Conservation (phyloP, 345 rosid genomes). For the Abelmoschus esculentus region DNA sequence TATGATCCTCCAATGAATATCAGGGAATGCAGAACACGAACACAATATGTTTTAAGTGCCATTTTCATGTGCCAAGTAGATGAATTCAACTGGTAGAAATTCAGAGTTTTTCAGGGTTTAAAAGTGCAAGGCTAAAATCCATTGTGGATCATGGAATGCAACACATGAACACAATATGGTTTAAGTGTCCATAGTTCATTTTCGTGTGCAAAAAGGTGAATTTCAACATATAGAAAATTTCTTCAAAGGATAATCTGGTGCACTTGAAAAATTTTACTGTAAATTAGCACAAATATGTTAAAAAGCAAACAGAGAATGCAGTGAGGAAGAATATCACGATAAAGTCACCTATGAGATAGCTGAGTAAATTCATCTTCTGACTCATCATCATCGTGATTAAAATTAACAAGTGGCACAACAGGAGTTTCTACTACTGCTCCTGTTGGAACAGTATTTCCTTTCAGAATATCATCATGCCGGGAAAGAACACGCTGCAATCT, state of each 20-base stretch:
- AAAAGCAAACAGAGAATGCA: neutral
- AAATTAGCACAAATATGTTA: neutral
- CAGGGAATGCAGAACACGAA: neutral
- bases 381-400: constrained; percentile 69
- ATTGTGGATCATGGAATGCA: neutral
- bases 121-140: neutral
- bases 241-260: neutral
- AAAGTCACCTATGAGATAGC: constrained; percentile 60
- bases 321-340: neutral
- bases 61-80: neutral
- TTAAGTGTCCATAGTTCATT: neutral
- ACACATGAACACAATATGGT: neutral
- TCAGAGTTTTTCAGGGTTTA: neutral
- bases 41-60: neutral
- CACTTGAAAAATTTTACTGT: neutral
- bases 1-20: neutral
- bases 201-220: neutral
- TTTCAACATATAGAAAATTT: neutral
- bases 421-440: constrained; percentile 31
- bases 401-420: constrained; percentile 44
- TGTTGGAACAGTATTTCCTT: constrained; percentile 38
- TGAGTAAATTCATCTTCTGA: constrained; percentile 84
- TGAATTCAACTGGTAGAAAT: neutral
- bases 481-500: constrained; percentile 72
- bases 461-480: constrained; percentile 70